Evolutionary conservation across 768 basidiomycete genomes (phyloP).

Genomic region (Tricholoma sp.): DNA sequence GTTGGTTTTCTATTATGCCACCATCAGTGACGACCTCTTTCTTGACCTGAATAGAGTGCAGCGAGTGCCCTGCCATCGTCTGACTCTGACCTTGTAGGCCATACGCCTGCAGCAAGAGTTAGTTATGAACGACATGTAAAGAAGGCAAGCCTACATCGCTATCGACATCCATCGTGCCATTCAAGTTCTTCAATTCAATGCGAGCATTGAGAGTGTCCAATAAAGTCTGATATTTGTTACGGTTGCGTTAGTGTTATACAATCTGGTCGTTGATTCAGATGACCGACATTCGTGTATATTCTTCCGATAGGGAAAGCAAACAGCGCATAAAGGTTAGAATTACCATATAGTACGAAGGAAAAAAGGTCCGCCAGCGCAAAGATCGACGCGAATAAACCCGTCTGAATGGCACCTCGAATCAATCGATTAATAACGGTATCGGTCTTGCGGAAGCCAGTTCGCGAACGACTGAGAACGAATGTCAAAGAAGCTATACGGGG

Average conservation of each 20-base stretch:
- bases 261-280: not conserved
- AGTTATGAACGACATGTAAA: not conserved
- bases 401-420: slow-evolving; percentile 51
- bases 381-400: slow-evolving; percentile 46
- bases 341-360: slow-evolving; percentile 28
- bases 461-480: slow-evolving; percentile 32
- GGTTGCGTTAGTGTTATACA: not conserved
- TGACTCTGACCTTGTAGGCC: slow-evolving; percentile 20
- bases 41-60: slow-evolving; percentile 21
- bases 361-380: slow-evolving; percentile 49
- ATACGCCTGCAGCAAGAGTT: slow-evolving; percentile 14
- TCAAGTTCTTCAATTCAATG: slow-evolving; percentile 25
- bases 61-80: slow-evolving; percentile 15
- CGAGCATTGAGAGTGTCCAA: slow-evolving; percentile 41
- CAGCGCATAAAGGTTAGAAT: slow-evolving; percentile 26
- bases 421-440: slow-evolving; percentile 49
- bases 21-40: slow-evolving; percentile 20
- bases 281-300: slow-evolving; percentile 39
- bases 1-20: slow-evolving; percentile 10
- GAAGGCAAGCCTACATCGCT: slow-evolving; percentile 16
- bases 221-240: slow-evolving; percentile 28
- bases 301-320: slow-evolving; percentile 23
- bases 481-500: slow-evolving; percentile 20
- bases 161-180: slow-evolving; percentile 23
- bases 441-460: slow-evolving; percentile 47